Conservation (phyloP, 768 basidiomycete genomes). For the Serendipita sp. region DNA sequence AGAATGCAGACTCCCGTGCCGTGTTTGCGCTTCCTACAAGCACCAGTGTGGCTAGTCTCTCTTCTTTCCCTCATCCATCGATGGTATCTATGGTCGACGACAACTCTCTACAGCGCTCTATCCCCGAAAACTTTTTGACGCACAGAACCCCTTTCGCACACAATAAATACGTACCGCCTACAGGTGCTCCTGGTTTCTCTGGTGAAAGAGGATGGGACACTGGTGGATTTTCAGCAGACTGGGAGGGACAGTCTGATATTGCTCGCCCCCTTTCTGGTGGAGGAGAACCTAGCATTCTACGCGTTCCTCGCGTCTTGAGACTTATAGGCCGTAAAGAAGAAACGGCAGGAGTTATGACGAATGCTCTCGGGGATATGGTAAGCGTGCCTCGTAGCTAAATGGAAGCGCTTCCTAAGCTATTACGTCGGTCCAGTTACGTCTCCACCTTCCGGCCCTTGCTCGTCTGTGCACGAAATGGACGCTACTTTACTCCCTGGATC, state of each 20-base stretch:
- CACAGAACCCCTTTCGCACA: constrained; percentile 39
- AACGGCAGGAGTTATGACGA: constrained; percentile 37
- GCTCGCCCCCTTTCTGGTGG: constrained; percentile 28
- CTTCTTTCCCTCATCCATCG: not conserved
- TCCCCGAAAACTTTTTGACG: not conserved
- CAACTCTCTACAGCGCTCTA: not conserved
- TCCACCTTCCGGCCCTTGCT: constrained; percentile 54
- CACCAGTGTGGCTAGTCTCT: not conserved
- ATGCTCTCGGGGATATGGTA: constrained; percentile 45
- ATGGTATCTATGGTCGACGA: too few relatives aligned
- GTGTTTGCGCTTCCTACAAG: not conserved
- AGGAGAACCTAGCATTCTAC: not conserved
- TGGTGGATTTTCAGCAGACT: constrained; percentile 31
- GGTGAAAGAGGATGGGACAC: constrained; percentile 57
- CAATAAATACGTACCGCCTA: constrained; percentile 30
- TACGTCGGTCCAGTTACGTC: constrained; percentile 37
- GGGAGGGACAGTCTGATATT: constrained; percentile 21
- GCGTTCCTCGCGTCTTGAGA: not conserved
- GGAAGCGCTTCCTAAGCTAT: not conserved
- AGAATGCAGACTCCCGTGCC: not conserved
- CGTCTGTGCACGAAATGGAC: constrained; percentile 60
- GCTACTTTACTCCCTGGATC: constrained; percentile 79
- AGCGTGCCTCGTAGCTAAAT: constrained; percentile 15
- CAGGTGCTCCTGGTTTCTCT: constrained; percentile 61
- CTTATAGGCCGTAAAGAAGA: constrained; percentile 35